A percentile compares a stretch with the other conserved stretches of the same genome.
phyloP scores from a whole-genome alignment of 2,329 filamentous ascomycete species.

The Aureobasidium uvarum region DNA sequence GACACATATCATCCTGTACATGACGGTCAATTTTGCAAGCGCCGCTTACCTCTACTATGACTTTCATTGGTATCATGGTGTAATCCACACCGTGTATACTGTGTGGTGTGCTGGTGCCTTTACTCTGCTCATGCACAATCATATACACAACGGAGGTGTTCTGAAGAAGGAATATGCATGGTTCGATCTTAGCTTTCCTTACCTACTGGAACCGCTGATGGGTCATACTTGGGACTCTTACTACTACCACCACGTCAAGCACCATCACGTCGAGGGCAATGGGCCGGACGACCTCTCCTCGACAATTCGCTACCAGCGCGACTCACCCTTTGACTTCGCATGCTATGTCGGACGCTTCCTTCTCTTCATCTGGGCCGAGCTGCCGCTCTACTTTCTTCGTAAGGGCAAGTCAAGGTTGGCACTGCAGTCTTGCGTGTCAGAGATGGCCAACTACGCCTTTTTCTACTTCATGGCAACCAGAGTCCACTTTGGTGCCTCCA shows the following conservation, averaged over 20 bases:
- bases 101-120: slow-evolving; percentile 69
- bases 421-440: slow-evolving; percentile 59
- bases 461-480: slow-evolving; percentile 53
- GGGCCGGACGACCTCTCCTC: slow-evolving; percentile 73
- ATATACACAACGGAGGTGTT: slow-evolving; percentile 74
- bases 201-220: slow-evolving; percentile 71
- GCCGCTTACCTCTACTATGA: slow-evolving; percentile 62
- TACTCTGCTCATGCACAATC: slow-evolving; percentile 80
- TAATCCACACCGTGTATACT: slow-evolving; percentile 65
- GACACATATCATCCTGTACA: slow-evolving; percentile 71
- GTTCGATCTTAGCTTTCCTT: slow-evolving; percentile 68
- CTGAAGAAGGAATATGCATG: slow-evolving; percentile 55
- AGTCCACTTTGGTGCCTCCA: slow-evolving; percentile 54
- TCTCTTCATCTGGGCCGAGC: slow-evolving; percentile 70
- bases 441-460: slow-evolving; percentile 57
- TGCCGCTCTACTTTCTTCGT: slow-evolving; percentile 69
- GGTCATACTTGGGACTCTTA: slow-evolving; percentile 85
- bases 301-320: slow-evolving; percentile 73
- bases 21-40: slow-evolving; percentile 66
- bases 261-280: slow-evolving; percentile 80
- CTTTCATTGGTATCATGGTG: slow-evolving; percentile 66
- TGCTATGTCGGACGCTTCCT: slow-evolving; percentile 72
- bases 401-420: slow-evolving; percentile 59
- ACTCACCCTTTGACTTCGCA: slow-evolving; percentile 64
- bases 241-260: slow-evolving; percentile 82